Conservation (phyloP, 805 yeast genomes). For the Metschnikowia dekortorum region DNA sequence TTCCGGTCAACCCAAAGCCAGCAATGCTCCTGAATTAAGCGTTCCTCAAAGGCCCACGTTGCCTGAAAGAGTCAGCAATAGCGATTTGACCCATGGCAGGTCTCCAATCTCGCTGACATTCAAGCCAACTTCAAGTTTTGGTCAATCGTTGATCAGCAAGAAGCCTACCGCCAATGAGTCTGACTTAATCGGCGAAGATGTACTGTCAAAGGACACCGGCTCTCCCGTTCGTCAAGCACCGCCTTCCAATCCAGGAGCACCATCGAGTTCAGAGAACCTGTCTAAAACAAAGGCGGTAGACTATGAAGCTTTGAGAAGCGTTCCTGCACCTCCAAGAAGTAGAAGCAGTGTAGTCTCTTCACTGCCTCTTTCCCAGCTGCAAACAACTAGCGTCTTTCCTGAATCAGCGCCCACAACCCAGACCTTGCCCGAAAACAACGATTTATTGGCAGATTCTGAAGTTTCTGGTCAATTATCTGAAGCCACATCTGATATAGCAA, state of each 20-base stretch:
- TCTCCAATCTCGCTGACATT: slow-evolving; percentile 46
- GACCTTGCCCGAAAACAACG: slow-evolving; percentile 29
- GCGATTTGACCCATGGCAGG: slow-evolving; percentile 26
- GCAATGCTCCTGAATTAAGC: slow-evolving; percentile 8
- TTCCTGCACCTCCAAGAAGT: slow-evolving; percentile 40
- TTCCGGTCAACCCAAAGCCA: slow-evolving; percentile 12
- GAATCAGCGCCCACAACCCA: not conserved
- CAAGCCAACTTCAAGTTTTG: slow-evolving; percentile 82
- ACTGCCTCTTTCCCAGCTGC: slow-evolving; percentile 5
- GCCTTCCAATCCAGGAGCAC: slow-evolving; percentile 21
- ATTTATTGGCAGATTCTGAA: slow-evolving; percentile 54
- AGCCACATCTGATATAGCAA: slow-evolving; percentile 83
- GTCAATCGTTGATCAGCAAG: slow-evolving; percentile 56
- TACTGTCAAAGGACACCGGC: slow-evolving; percentile 1
- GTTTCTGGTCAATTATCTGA: slow-evolving; percentile 65
- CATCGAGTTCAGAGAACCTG: slow-evolving; percentile 21
- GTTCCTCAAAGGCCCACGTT: slow-evolving; percentile 13
- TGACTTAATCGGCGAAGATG: slow-evolving; percentile 35
- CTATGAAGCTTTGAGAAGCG: slow-evolving; percentile 48
- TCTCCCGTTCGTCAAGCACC: slow-evolving; percentile 8
- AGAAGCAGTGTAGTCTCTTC: slow-evolving; percentile 1
- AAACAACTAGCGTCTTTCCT: not conserved
- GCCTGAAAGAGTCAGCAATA: slow-evolving; percentile 27
- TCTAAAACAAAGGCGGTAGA: slow-evolving; percentile 25
- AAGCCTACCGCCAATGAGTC: slow-evolving; percentile 8